A percentile compares a stretch with the other conserved stretches of the same genome.
These are phyloP conservation scores for Lentinula lateritia DNA, from an alignment of 768 basidiomycete species.

Conservation along the genomic window DNA sequence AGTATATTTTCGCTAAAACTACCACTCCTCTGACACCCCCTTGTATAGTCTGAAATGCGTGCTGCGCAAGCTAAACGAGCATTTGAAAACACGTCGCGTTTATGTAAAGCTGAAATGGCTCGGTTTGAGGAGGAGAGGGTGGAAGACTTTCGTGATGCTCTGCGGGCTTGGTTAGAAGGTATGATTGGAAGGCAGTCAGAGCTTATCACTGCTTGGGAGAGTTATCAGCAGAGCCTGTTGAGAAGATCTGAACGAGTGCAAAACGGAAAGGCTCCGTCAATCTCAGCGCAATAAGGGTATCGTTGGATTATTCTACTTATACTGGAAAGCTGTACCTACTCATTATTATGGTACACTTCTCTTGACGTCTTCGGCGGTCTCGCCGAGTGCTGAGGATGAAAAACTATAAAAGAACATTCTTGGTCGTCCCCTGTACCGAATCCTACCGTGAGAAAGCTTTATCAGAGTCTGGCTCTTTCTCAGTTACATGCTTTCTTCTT, in stretches of 20 bases:
- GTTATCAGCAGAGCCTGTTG: slow-evolving; percentile 69
- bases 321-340: not conserved
- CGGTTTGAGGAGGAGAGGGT: slow-evolving; percentile 92
- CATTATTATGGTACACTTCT: no score
- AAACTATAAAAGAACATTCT: no score
- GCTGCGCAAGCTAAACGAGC: slow-evolving; percentile 81
- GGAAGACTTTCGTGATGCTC: slow-evolving; percentile 82
- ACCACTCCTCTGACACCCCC: not conserved
- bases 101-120: slow-evolving; percentile 85
- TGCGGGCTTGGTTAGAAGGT: slow-evolving; percentile 81
- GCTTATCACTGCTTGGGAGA: slow-evolving; percentile 78
- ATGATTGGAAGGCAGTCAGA: slow-evolving; percentile 85
- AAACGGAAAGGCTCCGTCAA: not conserved
- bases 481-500: no score
- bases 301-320: no score
- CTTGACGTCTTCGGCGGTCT: no score
- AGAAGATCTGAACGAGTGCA: slow-evolving; percentile 31
- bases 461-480: no score
- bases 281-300: not conserved
- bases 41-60: slow-evolving; percentile 71
- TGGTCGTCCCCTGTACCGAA: no score
- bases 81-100: slow-evolving; percentile 81
- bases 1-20: slow-evolving; percentile 14
- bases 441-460: not conserved
- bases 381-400: no score